Percentiles rank a stretch among this genome's conserved stretches.
phyloP scores from a whole-genome alignment of 768 basidiomycete genomes.

The Lyophyllum atratum region DNA sequence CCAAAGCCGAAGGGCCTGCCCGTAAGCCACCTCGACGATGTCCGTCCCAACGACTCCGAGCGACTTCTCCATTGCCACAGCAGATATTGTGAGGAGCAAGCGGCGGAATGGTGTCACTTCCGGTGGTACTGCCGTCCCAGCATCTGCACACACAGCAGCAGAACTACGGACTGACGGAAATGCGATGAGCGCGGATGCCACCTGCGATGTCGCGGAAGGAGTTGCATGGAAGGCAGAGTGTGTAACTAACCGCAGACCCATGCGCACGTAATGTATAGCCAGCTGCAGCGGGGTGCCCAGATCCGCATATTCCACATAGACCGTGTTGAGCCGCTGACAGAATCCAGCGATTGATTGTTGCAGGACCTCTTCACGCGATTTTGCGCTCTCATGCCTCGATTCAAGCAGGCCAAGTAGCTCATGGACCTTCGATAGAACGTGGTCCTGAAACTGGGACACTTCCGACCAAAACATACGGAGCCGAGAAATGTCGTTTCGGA shows the following conservation, averaged over 20 bases:
- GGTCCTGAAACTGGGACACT: slow-evolving; percentile 71
- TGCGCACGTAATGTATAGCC: slow-evolving; percentile 62
- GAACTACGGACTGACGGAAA: slow-evolving; percentile 59
- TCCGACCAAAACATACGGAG: slow-evolving; percentile 74
- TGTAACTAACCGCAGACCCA: slow-evolving; percentile 66
- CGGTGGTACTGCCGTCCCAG: slow-evolving; percentile 25
- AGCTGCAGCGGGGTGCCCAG: slow-evolving; percentile 66
- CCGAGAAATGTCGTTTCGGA: slow-evolving; percentile 43
- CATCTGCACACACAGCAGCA: slow-evolving; percentile 30
- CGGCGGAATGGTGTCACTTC: slow-evolving; percentile 38
- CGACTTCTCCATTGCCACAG: slow-evolving; percentile 45
- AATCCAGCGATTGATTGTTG: slow-evolving; percentile 84
- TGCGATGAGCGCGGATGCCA: slow-evolving; percentile 39
- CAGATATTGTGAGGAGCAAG: slow-evolving; percentile 50
- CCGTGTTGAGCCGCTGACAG: slow-evolving; percentile 63
- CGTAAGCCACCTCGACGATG: slow-evolving; percentile 55
- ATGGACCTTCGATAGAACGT: slow-evolving; percentile 56
- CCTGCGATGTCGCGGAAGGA: slow-evolving; percentile 20
- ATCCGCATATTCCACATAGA: slow-evolving; percentile 74
- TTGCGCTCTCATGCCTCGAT: slow-evolving; percentile 36
- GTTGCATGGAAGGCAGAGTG: slow-evolving; percentile 19
- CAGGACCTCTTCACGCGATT: slow-evolving; percentile 63
- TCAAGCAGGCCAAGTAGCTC: slow-evolving; percentile 44
- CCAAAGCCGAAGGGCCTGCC: slow-evolving; percentile 82
- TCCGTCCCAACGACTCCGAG: slow-evolving; percentile 38